Conservation (phyloP, 169 alveolate species). For the Ichthyophthirius multifiliis region DNA sequence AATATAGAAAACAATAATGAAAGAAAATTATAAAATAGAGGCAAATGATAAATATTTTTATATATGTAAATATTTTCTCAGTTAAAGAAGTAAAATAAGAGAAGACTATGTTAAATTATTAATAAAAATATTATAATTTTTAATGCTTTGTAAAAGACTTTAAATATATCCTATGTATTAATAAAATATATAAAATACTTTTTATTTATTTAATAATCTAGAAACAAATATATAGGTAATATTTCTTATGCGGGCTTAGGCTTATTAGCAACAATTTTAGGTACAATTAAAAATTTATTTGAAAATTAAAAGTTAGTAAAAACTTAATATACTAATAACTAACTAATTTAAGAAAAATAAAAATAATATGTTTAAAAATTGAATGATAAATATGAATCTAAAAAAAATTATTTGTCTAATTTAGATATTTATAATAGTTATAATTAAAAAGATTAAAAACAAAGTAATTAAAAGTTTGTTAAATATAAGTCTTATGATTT, state of each 20-base stretch:
- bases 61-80: not conserved
- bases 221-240: not conserved
- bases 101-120: not conserved
- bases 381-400: too few relatives aligned
- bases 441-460: too few relatives aligned
- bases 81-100: not conserved
- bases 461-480: too few relatives aligned
- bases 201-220: not conserved
- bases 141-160: slow-evolving; percentile 5
- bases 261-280: not conserved
- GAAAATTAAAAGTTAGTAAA: not conserved
- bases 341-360: too few relatives aligned
- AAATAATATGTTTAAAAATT: too few relatives aligned
- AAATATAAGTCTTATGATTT: too few relatives aligned
- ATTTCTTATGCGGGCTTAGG: not conserved
- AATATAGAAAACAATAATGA: not conserved
- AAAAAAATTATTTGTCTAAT: too few relatives aligned
- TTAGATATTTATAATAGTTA: too few relatives aligned
- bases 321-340: too few relatives aligned
- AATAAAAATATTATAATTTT: not conserved
- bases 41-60: not conserved
- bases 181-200: not conserved
- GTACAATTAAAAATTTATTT: not conserved
- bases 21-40: not conserved
- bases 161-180: not conserved